phyloP scores from a whole-genome alignment of 257 asterid genomes.

The Cordia subcordata region DNA sequence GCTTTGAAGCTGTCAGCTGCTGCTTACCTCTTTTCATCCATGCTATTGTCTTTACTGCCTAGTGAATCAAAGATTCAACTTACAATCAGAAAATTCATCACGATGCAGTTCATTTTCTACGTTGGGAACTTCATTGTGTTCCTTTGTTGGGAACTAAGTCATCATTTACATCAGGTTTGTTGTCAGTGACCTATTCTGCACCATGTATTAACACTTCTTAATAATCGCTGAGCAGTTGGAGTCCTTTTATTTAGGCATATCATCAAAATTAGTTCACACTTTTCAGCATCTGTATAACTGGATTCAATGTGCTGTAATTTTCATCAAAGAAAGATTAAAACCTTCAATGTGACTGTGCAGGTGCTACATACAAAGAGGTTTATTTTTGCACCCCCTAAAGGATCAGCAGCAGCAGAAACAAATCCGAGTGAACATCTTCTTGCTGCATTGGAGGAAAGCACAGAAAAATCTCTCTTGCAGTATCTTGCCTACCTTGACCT shows the following conservation, averaged over 20 bases:
- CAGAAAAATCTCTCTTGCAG: slow-evolving; percentile 79
- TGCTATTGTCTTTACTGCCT: slow-evolving; percentile 43
- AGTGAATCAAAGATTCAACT: slow-evolving; percentile 39
- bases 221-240: background rate
- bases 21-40: slow-evolving; percentile 49
- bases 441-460: slow-evolving; percentile 70
- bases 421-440: slow-evolving; percentile 88
- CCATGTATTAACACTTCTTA: background rate
- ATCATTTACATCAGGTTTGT: slow-evolving; percentile 75
- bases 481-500: slow-evolving; percentile 92
- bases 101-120: slow-evolving; percentile 57
- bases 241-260: background rate
- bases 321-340: background rate
- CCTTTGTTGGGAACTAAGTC: slow-evolving; percentile 83
- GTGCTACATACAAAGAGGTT: slow-evolving; percentile 80
- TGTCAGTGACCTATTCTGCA: background rate
- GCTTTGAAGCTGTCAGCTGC: slow-evolving; percentile 60
- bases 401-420: slow-evolving; percentile 97
- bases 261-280: background rate
- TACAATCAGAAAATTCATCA: slow-evolving; percentile 38
- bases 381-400: slow-evolving; percentile 88
- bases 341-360: slow-evolving; percentile 30
- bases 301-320: background rate
- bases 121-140: slow-evolving; percentile 57
- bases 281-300: background rate